Evolutionary conservation across 1,284 basidiomycete species (phyloP).

Genomic region (Cutaneotrichosporon arboriforme): DNA sequence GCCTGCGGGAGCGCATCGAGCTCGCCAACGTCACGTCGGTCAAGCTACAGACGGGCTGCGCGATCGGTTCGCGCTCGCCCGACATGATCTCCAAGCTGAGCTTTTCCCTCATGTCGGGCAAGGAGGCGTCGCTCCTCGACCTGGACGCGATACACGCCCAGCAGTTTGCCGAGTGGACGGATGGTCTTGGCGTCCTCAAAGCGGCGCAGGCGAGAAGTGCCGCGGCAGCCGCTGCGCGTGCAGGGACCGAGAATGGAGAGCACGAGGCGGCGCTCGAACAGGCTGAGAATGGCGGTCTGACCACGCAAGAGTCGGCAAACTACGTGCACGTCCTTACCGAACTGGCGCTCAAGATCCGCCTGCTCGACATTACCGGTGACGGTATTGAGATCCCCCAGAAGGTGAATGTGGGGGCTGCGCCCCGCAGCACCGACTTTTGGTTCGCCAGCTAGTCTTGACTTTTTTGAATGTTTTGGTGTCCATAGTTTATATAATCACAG

Average conservation of each 20-base stretch:
- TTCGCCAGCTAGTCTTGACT: conserved; percentile 55
- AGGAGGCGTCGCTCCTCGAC: conserved; percentile 73
- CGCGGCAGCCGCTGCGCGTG: neutral
- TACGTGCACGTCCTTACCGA: conserved; percentile 75
- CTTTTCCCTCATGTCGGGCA: conserved; percentile 64
- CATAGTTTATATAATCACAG: too few relatives aligned
- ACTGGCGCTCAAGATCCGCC: conserved; percentile 87
- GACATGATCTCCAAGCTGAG: conserved; percentile 60
- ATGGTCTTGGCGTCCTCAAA: conserved; percentile 82
- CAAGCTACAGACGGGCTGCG: conserved; percentile 65
- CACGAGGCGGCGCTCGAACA: conserved; percentile 51
- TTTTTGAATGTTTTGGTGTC: too few relatives aligned
- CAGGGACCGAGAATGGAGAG: neutral
- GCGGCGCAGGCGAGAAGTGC: conserved; percentile 31
- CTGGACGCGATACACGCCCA: conserved; percentile 78
- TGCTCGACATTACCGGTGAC: conserved; percentile 84
- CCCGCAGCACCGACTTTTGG: conserved; percentile 75
- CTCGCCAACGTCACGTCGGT: conserved; percentile 71
- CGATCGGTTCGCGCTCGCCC: conserved; percentile 51
- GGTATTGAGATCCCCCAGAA: conserved; percentile 74
- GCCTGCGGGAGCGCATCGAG: conserved; percentile 65
- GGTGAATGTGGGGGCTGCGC: conserved; percentile 56
- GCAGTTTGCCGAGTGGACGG: conserved; percentile 91
- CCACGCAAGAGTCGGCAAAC: conserved; percentile 75
- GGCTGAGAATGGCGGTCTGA: conserved; percentile 55